phyloP scores from a whole-genome alignment of 306 rosid genomes.

The Trifolium repens region DNA sequence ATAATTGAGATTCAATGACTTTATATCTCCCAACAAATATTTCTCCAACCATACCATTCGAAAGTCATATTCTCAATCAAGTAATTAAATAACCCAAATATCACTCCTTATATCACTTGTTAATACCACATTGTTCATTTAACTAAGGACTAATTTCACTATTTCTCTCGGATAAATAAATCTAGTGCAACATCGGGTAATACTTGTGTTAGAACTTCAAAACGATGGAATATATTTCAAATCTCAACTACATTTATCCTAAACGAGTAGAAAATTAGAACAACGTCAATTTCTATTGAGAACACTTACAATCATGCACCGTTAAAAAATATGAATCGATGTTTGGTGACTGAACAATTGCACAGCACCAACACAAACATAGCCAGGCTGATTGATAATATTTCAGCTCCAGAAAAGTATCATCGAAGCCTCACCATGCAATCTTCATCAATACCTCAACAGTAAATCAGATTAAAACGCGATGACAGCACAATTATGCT shows the following conservation, averaged over 20 bases:
- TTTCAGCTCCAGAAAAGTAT: constrained; percentile 37
- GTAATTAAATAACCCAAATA: no score
- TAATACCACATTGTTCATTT: no score
- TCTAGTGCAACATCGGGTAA: no score
- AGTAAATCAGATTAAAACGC: constrained; percentile 31
- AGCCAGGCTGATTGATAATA: constrained; percentile 37
- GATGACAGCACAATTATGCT: constrained; percentile 35
- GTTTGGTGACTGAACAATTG: constrained; percentile 20
- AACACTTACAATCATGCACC: constrained; percentile 28
- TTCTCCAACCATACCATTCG: no score
- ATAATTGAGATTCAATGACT: no score
- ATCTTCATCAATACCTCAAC: constrained; percentile 23
- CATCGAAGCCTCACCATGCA: constrained; percentile 20
- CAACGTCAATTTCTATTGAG: constrained; percentile 15
- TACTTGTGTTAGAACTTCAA: no score
- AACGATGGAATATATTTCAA: no score
- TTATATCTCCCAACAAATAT: no score
- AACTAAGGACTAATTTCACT: no score
- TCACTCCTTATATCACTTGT: no score
- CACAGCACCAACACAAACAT: constrained; percentile 22
- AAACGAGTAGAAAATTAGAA: constrained; percentile 3
- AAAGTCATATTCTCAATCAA: no score
- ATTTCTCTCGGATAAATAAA: no score
- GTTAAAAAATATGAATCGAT: background rate
- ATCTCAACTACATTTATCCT: constrained; percentile 5